Percentiles rank a stretch among this genome's conserved stretches.
These are phyloP conservation scores for Backusella tarrabulga DNA, from an alignment of 192 early-diverging fungal species.

Conservation along the genomic window DNA sequence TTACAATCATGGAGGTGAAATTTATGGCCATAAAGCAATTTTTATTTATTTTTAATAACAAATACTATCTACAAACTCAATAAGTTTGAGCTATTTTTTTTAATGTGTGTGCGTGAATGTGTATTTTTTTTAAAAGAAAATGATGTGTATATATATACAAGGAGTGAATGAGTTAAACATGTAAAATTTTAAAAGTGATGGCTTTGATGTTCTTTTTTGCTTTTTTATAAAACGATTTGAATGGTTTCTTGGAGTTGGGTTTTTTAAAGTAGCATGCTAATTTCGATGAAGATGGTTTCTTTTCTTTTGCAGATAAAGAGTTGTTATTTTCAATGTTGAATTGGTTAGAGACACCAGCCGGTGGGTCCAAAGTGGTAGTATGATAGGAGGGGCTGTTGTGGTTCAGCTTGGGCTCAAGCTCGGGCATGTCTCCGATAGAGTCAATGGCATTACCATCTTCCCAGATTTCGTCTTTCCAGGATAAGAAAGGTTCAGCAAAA, in stretches of 20 bases:
- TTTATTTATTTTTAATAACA: neutral
- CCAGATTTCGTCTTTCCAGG: constrained; percentile 2
- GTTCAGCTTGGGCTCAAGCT: neutral
- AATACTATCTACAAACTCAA: constrained; percentile 3
- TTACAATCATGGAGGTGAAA: neutral
- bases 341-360: neutral
- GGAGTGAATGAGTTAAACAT: neutral
- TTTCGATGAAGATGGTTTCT: neutral
- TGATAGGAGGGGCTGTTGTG: neutral
- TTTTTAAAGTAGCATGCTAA: neutral
- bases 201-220: constrained; percentile 4
- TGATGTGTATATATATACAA: neutral
- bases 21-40: neutral
- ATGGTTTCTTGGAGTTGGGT: neutral
- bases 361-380: neutral
- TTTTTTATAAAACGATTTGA: neutral
- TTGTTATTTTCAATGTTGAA: neutral
- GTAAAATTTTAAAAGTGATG: neutral
- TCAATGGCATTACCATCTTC: neutral
- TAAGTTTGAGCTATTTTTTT: neutral
- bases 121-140: neutral
- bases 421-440: neutral
- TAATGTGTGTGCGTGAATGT: neutral
- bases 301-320: neutral
- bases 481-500: neutral